These are phyloP conservation scores for barrel medic (Medicago truncatula) DNA, from an alignment of 306 rosid species.

Conservation along the genomic window MtrunA17r5.0-ANR NC_053046.1:19834501-19835000, in stretches of 20 bases:
- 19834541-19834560: conserved; percentile 6
- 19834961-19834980: background rate
- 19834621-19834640: conserved; percentile 6
- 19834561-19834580: conserved; percentile 18
- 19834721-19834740: conserved; percentile 96
- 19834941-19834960: background rate
- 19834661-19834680: conserved; percentile 29
- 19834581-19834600: conserved; percentile 28
- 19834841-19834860: conserved; percentile 53
- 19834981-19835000: conserved; percentile 3
- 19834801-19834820: conserved; percentile 93
- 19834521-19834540: conserved; percentile 90
- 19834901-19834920: background rate
- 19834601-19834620: conserved; percentile 7
- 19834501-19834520: conserved; percentile 88
- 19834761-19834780: conserved; percentile 98
- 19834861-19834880: conserved; percentile 10
- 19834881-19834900: conserved; percentile 13
- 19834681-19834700: conserved; percentile 25
- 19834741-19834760: conserved; percentile 97
- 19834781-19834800: conserved; percentile 98
- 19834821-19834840: conserved; percentile 94
- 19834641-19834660: conserved; percentile 22
- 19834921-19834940: background rate
- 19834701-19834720: conserved; percentile 39